Evolutionary conservation across 106 monocot genomes (phyloP).

Genomic region (Acanthochlamys bracteata): DNA sequence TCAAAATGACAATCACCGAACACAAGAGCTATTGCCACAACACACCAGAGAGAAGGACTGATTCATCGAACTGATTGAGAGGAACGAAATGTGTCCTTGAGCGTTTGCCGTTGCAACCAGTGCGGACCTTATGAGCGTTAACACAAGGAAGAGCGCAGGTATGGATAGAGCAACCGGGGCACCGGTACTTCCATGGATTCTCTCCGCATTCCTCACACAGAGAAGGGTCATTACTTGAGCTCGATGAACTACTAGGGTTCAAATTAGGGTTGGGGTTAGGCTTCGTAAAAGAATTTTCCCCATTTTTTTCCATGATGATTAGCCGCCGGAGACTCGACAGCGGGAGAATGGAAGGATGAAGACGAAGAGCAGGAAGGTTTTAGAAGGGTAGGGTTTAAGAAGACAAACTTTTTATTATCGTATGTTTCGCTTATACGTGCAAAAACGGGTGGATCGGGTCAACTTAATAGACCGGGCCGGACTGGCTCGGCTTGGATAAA

Average conservation of each 20-base stretch:
- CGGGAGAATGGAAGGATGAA: too few relatives aligned
- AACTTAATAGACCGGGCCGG: too few relatives aligned
- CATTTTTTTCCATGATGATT: too few relatives aligned
- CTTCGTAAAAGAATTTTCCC: not conserved
- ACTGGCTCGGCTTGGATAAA: too few relatives aligned
- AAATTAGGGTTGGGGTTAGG: too few relatives aligned
- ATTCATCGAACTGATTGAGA: slow-evolving; percentile 53
- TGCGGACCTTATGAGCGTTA: slow-evolving; percentile 59
- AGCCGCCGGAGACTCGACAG: too few relatives aligned
- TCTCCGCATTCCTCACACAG: slow-evolving; percentile 54
- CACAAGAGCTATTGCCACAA: not conserved
- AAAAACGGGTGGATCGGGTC: too few relatives aligned
- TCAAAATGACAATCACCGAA: not conserved
- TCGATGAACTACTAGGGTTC: not conserved
- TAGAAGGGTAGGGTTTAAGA: too few relatives aligned
- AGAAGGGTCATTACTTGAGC: slow-evolving; percentile 6
- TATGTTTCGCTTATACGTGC: too few relatives aligned
- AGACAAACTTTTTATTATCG: too few relatives aligned
- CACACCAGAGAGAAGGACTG: slow-evolving; percentile 55
- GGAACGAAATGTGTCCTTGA: slow-evolving; percentile 36
- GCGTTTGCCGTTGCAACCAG: slow-evolving; percentile 60
- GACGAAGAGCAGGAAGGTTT: too few relatives aligned
- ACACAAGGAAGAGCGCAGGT: slow-evolving; percentile 85
- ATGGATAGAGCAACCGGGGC: slow-evolving; percentile 56
- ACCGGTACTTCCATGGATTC: slow-evolving; percentile 70